Evolutionary conservation across 1,284 basidiomycete genomes (phyloP).

Genomic region (Moniliella sp.): DNA sequence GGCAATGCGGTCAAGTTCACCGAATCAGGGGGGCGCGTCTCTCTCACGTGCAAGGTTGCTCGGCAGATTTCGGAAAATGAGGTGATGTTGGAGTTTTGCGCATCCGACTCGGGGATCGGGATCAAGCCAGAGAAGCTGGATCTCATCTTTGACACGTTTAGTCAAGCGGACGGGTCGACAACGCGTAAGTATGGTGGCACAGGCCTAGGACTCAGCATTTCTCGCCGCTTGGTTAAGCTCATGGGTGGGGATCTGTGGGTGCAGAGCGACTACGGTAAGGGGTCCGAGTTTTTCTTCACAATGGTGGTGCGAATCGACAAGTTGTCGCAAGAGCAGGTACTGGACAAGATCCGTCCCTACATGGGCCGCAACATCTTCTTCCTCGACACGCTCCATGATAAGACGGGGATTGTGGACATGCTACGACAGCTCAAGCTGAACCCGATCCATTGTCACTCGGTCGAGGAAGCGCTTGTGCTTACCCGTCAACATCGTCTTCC

Average conservation of each 20-base stretch:
- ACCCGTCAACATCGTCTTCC: conserved; percentile 59
- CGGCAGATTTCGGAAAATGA: conserved; percentile 45
- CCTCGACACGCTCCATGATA: conserved; percentile 63
- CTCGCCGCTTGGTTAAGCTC: conserved; percentile 21
- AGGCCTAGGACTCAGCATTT: conserved; percentile 24
- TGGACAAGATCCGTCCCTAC: conserved; percentile 29
- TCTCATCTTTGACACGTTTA: conserved; percentile 43
- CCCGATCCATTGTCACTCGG: conserved; percentile 54
- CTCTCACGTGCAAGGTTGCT: conserved; percentile 60
- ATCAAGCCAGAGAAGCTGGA: conserved; percentile 43
- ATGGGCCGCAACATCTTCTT: conserved; percentile 46
- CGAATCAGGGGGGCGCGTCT: conserved; percentile 57
- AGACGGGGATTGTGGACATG: conserved; percentile 53
- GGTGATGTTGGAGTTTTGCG: conserved; percentile 85
- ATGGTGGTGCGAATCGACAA: conserved; percentile 39
- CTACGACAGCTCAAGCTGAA: conserved; percentile 64
- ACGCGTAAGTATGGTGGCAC: conserved; percentile 24
- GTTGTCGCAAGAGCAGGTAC: conserved; percentile 18
- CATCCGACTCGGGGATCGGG: conserved; percentile 90
- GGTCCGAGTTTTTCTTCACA: conserved; percentile 91
- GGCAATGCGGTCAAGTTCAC: conserved; percentile 37
- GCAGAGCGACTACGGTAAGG: conserved; percentile 63
- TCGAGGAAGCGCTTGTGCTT: conserved; percentile 50
- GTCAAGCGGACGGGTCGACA: conserved; percentile 24
- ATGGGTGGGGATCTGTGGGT: conserved; percentile 68